A percentile compares a stretch with the other conserved stretches of the same genome.
phyloP scores from a whole-genome alignment of 768 basidiomycete species.

The Holtermannia corniformis region DNA sequence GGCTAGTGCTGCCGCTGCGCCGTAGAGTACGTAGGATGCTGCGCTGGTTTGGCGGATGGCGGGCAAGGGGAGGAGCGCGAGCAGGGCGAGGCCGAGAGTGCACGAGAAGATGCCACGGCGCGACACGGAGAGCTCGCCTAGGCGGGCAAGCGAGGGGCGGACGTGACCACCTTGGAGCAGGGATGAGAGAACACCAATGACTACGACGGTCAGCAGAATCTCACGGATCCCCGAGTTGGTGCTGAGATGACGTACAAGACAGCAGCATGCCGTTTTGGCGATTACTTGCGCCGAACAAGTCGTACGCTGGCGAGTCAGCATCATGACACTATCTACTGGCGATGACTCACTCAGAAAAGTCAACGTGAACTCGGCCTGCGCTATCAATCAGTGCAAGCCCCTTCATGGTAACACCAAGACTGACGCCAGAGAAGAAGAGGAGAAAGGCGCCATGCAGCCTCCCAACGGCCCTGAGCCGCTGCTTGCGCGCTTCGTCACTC shows the following conservation, averaged over 20 bases:
- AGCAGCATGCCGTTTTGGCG: conserved; percentile 38
- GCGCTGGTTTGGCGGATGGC: conserved; percentile 49
- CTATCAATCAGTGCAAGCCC: neutral
- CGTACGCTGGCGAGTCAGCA: conserved; percentile 17
- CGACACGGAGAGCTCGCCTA: conserved; percentile 76
- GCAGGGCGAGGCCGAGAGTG: conserved; percentile 56
- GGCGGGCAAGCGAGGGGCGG: conserved; percentile 62
- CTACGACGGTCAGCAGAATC: conserved; percentile 43
- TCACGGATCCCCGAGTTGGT: neutral
- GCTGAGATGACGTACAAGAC: conserved; percentile 25
- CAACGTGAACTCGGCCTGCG: conserved; percentile 85
- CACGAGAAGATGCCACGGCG: conserved; percentile 68
- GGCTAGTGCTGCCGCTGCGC: conserved; percentile 73
- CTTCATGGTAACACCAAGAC: conserved; percentile 16
- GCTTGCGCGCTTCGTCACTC: conserved; percentile 44
- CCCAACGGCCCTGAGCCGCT: conserved; percentile 53
- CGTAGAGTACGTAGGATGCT: conserved; percentile 37
- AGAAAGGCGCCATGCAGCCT: conserved; percentile 75
- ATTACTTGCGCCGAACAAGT: conserved; percentile 37
- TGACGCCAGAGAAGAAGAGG: conserved; percentile 63
- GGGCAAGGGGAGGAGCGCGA: conserved; percentile 61
- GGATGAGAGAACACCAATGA: conserved; percentile 83
- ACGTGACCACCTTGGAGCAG: conserved; percentile 91
- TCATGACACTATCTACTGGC: conserved; percentile 1
- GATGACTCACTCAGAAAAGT: conserved; percentile 62